A percentile compares a stretch with the other conserved stretches of the same genome.
Evolutionary conservation across 2,329 filamentous ascomycete species (phyloP).

Genomic region (Monilinia vaccinii-corymbosi): DNA sequence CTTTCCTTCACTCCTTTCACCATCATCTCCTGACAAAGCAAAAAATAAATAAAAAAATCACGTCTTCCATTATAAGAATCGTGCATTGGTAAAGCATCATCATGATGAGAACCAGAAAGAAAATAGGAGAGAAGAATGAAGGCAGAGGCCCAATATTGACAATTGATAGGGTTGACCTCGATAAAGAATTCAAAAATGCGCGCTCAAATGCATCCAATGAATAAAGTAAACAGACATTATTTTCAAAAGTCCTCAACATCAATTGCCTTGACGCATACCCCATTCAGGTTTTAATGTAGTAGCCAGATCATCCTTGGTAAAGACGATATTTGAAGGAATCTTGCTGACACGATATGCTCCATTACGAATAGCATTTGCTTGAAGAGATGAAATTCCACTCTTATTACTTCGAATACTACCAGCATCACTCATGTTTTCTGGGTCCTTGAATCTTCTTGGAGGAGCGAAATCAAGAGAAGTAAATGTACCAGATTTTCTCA

Average conservation of each 20-base stretch:
- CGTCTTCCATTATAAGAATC: background rate
- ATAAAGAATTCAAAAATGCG: conserved; percentile 20
- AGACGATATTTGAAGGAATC: conserved; percentile 55
- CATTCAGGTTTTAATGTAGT: conserved; percentile 33
- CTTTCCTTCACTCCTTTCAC: background rate
- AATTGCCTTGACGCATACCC: conserved; percentile 28
- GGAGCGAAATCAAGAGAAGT: conserved; percentile 75
- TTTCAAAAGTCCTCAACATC: conserved; percentile 14
- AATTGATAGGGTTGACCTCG: background rate
- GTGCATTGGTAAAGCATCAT: background rate
- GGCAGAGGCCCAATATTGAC: conserved; percentile 2
- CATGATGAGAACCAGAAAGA: background rate
- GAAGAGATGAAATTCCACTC: conserved; percentile 50
- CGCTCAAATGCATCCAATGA: conserved; percentile 22
- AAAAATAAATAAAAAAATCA: too few species aligned
- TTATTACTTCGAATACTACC: conserved; percentile 58
- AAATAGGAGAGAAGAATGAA: background rate
- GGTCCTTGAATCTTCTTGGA: conserved; percentile 62
- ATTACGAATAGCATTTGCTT: conserved; percentile 51
- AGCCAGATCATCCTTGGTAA: conserved; percentile 53
- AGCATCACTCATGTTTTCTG: conserved; percentile 50
- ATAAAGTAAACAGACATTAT: conserved; percentile 19
- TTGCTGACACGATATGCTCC: conserved; percentile 63
- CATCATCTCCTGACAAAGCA: background rate
- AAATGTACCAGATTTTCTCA: conserved; percentile 71